These are phyloP conservation scores for Dissoconium aciculare DNA, from an alignment of 2,329 filamentous ascomycete genomes.

Conservation along the genomic window DNA sequence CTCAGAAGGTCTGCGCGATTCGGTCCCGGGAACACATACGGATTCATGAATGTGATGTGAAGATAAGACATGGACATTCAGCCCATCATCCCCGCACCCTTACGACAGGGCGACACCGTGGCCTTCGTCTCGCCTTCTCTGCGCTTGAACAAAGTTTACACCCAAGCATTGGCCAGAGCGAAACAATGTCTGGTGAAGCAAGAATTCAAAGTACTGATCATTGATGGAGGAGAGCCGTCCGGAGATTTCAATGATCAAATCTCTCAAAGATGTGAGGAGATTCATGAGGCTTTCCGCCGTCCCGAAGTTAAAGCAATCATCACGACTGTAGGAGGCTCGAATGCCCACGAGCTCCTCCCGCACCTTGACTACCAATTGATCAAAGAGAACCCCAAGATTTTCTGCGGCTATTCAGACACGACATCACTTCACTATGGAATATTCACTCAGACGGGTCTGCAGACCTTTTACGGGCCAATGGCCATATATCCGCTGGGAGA, in stretches of 20 bases:
- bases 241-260: conserved; percentile 1
- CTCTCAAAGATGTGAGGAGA: conserved; percentile 1
- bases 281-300: background rate
- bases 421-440: background rate
- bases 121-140: background rate
- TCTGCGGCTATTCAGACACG: conserved; percentile 1
- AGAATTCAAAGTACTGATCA: background rate
- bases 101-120: background rate
- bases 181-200: background rate
- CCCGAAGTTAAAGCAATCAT: background rate
- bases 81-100: background rate
- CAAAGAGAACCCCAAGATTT: background rate
- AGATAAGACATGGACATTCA: too few relatives aligned
- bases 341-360: background rate
- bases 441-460: background rate
- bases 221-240: background rate
- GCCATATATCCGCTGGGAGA: background rate
- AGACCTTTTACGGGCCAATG: background rate
- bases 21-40: too few relatives aligned
- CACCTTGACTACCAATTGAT: conserved; percentile 1
- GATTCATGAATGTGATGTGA: too few relatives aligned
- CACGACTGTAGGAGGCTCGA: background rate
- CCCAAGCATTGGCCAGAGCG: background rate
- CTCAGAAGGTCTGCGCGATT: too few relatives aligned
- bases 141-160: background rate